Percentiles rank a stretch among this genome's conserved stretches.
phyloP scores from a whole-genome alignment of 805 yeast genomes.

The Lipomyces kockii region DNA sequence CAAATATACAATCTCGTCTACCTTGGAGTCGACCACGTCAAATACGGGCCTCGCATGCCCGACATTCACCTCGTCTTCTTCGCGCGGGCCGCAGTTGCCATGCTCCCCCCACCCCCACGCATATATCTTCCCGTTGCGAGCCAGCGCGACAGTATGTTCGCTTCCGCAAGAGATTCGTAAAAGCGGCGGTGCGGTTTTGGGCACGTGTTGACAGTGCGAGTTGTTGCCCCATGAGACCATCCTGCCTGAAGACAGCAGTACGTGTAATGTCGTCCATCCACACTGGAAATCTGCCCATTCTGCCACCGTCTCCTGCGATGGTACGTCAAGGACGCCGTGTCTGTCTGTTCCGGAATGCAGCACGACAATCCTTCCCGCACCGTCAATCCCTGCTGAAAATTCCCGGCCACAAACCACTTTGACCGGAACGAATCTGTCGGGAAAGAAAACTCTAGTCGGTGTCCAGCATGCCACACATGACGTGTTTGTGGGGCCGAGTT shows the following conservation, averaged over 20 bases:
- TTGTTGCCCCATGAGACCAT: constrained; percentile 71
- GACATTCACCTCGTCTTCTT: constrained; percentile 13
- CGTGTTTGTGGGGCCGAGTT: constrained; percentile 45
- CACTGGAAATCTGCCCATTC: constrained; percentile 44
- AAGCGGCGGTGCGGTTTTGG: constrained; percentile 29
- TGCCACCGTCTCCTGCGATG: not conserved
- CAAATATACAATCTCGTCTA: constrained; percentile 20
- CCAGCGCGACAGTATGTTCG: constrained; percentile 73
- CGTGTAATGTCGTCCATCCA: constrained; percentile 85
- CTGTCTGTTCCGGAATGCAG: constrained; percentile 10
- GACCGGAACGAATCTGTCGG: constrained; percentile 13
- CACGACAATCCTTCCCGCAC: constrained; percentile 32
- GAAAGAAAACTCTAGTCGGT: constrained; percentile 12
- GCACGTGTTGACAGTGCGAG: constrained; percentile 69
- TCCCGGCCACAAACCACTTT: constrained; percentile 60
- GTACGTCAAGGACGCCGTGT: constrained; percentile 11
- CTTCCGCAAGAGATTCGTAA: constrained; percentile 64
- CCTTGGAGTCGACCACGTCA: not conserved
- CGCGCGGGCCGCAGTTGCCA: constrained; percentile 78
- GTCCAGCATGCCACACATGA: constrained; percentile 1
- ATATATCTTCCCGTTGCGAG: constrained; percentile 48
- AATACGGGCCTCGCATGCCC: constrained; percentile 9
- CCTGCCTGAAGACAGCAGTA: constrained; percentile 42
- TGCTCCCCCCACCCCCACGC: constrained; percentile 99
- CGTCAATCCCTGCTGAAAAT: constrained; percentile 51